Base-by-base conservation (phyloP, 2,329 filamentous ascomycete species). In the Paraphaeosphaeria sporulosa region DNA sequence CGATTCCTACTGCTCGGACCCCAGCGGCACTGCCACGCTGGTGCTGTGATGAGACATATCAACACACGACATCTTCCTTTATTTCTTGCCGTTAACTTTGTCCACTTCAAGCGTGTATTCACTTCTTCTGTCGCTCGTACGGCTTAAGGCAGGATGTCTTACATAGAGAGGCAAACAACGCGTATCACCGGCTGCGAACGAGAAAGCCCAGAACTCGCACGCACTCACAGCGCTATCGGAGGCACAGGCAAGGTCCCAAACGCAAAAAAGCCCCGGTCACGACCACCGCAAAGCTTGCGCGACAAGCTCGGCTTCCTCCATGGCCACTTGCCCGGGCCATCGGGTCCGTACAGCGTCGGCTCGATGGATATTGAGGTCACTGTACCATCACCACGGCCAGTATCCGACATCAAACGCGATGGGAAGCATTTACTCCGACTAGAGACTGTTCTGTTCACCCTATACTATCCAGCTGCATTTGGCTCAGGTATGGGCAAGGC, bases 381-480 rank as follows among this genome's bases (percentile, higher is more conserved):
- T 0, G 84, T 76, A 9, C 68, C 79, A 38, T 67, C 81, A 19
- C 83, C 84, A 1, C 75, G 80, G 38, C 69, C 78, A 0, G 83
- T 86, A 64, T 84, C 83, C 1, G 69, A 84, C 56, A 85, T 86
- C 57, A 84, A 76, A 36, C 76, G 84, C 40, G 64, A 83, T 27
- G 75, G 81, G 54, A 75, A 76, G 56, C 80, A 83, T 62, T 62
- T 85, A 8, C 72, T 87, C 15, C 78, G 85, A 55, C 74, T 86
- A 15, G 81, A 87, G 61, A 90, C 88, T 0, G 85, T 90, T 9
- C 79, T 90, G 4, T 85, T 90, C 75, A 85, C 85, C 0, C 74
- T 90, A n/a, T 90, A 87, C 73, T 90, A 90, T 70, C 88, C 88
- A 1, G 83, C 85, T 47, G 82, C 83, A 19, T 69, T 84, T 57